Evolutionary conservation across 2,329 filamentous ascomycete species (phyloP).

Genomic region (Colletotrichum gigasporum): DNA sequence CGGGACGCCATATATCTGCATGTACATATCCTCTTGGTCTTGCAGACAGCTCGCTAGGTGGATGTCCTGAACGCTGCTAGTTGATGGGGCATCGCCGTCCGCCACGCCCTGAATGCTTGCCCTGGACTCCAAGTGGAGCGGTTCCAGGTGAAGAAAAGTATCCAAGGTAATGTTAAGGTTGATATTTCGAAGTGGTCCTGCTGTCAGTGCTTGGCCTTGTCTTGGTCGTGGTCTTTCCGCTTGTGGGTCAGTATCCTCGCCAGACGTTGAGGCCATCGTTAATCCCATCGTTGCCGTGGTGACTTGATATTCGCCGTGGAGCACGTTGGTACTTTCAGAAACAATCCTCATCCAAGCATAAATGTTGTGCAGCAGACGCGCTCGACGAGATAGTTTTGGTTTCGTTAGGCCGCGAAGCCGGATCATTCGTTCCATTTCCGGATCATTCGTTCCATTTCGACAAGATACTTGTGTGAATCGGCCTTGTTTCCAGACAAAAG

Average conservation of each 20-base stretch:
- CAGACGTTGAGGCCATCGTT: not conserved
- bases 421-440: constrained; percentile 4
- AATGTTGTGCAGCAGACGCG: not conserved
- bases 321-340: constrained; percentile 1
- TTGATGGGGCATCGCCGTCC: no score
- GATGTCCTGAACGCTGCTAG: not conserved
- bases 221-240: not conserved
- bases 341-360: constrained; percentile 8
- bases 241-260: not conserved
- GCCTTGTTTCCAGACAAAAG: not conserved
- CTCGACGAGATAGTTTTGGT: not conserved
- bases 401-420: not conserved
- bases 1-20: constrained; percentile 3
- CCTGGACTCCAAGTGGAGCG: not conserved
- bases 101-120: no score
- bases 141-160: constrained; percentile 3
- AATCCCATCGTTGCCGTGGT: not conserved
- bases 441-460: constrained; percentile 3
- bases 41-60: not conserved
- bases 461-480: not conserved
- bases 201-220: no score
- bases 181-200: not conserved
- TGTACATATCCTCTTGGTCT: not conserved
- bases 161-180: not conserved
- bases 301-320: not conserved